Evolutionary conservation across 2,329 filamentous ascomycete species (phyloP), one percentile per base, ranked within the genome.

Genomic region (Paraphaeosphaeria minitans): DNA sequence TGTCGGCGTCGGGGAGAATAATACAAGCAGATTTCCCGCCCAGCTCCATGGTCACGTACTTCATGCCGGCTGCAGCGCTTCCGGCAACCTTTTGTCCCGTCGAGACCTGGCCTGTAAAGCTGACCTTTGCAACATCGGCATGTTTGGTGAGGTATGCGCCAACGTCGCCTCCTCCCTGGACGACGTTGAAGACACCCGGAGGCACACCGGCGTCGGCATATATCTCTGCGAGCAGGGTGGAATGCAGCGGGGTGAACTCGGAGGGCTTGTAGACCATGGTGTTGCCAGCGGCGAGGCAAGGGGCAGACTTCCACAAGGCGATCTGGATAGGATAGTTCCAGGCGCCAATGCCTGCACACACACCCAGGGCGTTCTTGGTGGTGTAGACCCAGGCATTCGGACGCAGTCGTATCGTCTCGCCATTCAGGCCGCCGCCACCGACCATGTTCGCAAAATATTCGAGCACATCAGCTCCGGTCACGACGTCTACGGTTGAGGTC

Each of bases 261-360:
- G 90, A 93, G 8, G 92, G 91, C 78, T 96, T 96, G 80, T 96
- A 96, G 46, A 96, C 86, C 89, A 96, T 93, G 72, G 89, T 91
- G 78, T 96, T 96, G 21, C 92, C 92, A 0, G 92, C 92, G 3
- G 92, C 91, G 14, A 96, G 83, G 68, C 92, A 95, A 0, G 92
- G 90, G 0, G 90, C 91, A 1, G 90, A 93, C 77, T 96, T 96
- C 92, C 92, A 96, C 1, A 96, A 82, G 9, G 92, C 92, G 31
- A 96, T 96, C 76, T 96, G 92, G 64, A 96, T 90, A 13, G 92
- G 92, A 73, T 96, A 96, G 78, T 96, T 96, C 92, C 92, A 96
- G 14, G 92, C 92, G 56, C 92, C 92, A 65, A 96, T 96, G 57
- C 91, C 92, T 14, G 86, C 92, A 74, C 92, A 96, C 14, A 95